Base-by-base conservation (phyloP, 129 eudicot species). In the Chrysanthemum makinoi region DNA sequence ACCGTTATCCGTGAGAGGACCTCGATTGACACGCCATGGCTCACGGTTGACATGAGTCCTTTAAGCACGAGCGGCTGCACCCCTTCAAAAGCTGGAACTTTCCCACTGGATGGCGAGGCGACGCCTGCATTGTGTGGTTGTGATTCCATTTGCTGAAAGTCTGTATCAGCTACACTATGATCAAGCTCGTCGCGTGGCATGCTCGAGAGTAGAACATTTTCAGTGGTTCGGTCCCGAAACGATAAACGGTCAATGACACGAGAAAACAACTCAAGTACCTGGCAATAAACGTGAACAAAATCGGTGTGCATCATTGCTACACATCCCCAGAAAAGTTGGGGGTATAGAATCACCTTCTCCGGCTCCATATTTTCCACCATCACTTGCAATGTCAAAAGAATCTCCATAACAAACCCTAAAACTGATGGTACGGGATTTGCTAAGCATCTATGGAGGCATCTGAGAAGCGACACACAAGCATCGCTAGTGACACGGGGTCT, bases 331-430 rank as follows among this genome's bases (percentile, higher is more conserved):
- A 94, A 94, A 28, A 94, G 97, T 79, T 94, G 97, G 58, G 99
- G 99, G 74, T 94, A 90, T 8, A 90, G 88, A 55, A 94, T 94
- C 72, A 94, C 99, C 53, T 90, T 94, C 61, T 94, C 97, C 0
- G 99, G 97, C 75, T 94, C 99, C 99, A 94, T 94, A 75, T 94
- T 94, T 72, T 94, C 97, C 68, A 94, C 99, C 99, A 94, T 94
- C 43, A 94, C 99, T 81, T 87, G 99, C 83, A 94, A 76, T 16
- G 99, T 94, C 76, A 94, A 78, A 65, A 94, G 79, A 72, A 94
- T 87, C 57, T 94, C 99, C 96, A 90, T 94, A 19, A 90, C 83
- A 66, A 90, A 94, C 6, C 99, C 99, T 71, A 94, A 79, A 75
- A 94, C 99, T 5, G 95, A 79, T 11, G 99, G 97, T 62, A 90